Base-by-base conservation (phyloP, 2,329 filamentous ascomycete species). In the Sporothrix sp. region DNA sequence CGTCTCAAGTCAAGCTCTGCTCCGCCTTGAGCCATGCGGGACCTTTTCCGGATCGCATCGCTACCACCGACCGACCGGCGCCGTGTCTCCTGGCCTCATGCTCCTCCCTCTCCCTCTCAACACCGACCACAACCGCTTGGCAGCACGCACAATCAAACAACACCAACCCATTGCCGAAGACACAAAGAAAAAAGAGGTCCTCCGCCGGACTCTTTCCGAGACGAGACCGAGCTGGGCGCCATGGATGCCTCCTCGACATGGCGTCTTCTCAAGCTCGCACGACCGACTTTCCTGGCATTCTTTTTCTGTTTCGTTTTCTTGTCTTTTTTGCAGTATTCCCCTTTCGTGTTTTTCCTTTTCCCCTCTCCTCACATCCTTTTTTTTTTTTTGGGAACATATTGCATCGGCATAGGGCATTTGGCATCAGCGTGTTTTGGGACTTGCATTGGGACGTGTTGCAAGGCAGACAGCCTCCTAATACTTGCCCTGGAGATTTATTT, bases 1-100 rank as follows among this genome's bases (percentile, higher is more conserved):
- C 66, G 66, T 52, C 61, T 66, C 56, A 63, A 66, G 59, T 66
- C 67, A 52, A 65, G 63, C 37, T 70, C 67, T 39, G 64, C 67
- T 52, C 65, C 66, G 37, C 53, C 59, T 10, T 38, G 27, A 48
- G 27, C 42, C 32, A 16, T 28, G 43, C 18, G 35, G 20, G 30
- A 45, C 30, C 30, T 36, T 25, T n/a, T 7, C 25, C 33, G 43
- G 21, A 36, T 20, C 37, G 36, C n/a, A n/a, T n/a, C n/a, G n/a
- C n/a, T n/a, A n/a, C n/a, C n/a, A 25, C 42, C 8, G 33, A 50
- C 30, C 25, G 18, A 35, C 33, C 43, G 28, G 43, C 20, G 18
- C 25, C 32, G 35, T 23, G 28, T 27, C 30, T 32, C 38, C 30
- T 36, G 21, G 18, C 44, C 40, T 21, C 7, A 18, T 11, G 18